Evolutionary conservation across 2,329 filamentous ascomycete genomes (phyloP), one percentile per base, ranked within the genome.

Genomic region (Apiospora sp.): DNA sequence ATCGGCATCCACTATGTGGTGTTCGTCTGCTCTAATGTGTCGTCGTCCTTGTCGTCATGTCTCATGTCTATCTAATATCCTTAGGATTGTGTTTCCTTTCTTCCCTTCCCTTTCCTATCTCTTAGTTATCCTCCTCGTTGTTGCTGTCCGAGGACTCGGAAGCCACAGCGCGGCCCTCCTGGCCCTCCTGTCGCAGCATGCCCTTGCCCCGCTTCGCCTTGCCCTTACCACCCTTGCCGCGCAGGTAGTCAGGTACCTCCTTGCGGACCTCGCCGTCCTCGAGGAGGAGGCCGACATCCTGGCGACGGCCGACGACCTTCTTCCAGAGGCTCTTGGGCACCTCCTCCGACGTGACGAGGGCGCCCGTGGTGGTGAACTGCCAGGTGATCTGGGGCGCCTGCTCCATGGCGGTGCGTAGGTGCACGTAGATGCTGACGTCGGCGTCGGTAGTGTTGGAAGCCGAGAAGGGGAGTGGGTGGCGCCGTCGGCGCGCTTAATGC

Each of bases 351-450:
- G 83, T 83, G 48, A 84, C 77, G 41, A 85, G 78, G 46, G 72
- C 74, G 2, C 83, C 83, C n/a, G 73, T 76, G 4, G 83, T 82
- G 46, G 80, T 83, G 71, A 80, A 79, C 12, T 80, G 78, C 84
- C 84, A 86, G 13, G 74, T 73, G n/a, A 84, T 79, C 24, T 77
- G 77, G 2, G 80, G 78, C 4, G 80, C 75, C 16, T 78, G 75
- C 68, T 79, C 77, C 76, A 86, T 79, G 7, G 80, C 79, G 22
- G 78, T 76, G 34, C 75, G 78, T 14, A 86, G 79, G 73, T 83
- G 78, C 58, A 86, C 81, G 80, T 83, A 85, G 71, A 86, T 84
- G 70, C 79, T 81, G 12, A 86, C 81, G 75, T 86, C 84, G 22
- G 84, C 83, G 48, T 81, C 80, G 58, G 79, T 77, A 13, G 79